Base-by-base conservation (phyloP, 495 filamentous ascomycete species). In the Talaromyces nanjingensis region DNA sequence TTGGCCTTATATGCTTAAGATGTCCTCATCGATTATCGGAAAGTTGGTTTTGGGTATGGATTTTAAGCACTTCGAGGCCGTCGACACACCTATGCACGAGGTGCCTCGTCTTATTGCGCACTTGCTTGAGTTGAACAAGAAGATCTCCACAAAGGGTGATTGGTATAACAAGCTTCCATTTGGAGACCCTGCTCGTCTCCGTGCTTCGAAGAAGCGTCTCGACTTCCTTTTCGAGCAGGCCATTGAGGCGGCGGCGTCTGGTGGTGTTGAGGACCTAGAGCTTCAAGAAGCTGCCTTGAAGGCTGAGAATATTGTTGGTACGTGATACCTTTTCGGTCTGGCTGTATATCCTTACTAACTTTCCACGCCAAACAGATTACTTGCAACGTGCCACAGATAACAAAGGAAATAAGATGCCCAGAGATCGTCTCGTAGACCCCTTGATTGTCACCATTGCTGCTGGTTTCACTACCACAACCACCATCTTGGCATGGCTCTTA, bases 1-100 rank as follows among this genome's bases (percentile, higher is more conserved):
- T 7, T 87, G 86, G 63, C 81, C 77, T 45, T 86, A 82, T 57
- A 86, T 85, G 82, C 66, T 86, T 16, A 86, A 87, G 71, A 74
- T 87, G 0, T 82, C 73, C 2, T 78, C 81, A 0, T 80, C 83
- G 52, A 74, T 78, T 6, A 79, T 86, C 16, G 78, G 80, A 16
- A 82, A 82, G 66, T 63, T 87, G 5, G 74, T 75, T 0, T 73
- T 86, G 1, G 80, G 79, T 3, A 63, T 77, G 65, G 81, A 86
- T 68, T 78, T 84, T 22, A 42, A 79, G 31, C 84, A 87, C 60
- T 86, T 87, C 66, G 66, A 66, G 4, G 34, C 68, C 1, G 61
- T 74, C 8, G 78, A 85, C 64, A 62, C 81, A 3, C 76, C 73
- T 0, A 52, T 76, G 1, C 78, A 81, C 63, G 69, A 74, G 45